phyloP scores from a whole-genome alignment of 768 basidiomycete species.

The Serendipita sp. region DNA sequence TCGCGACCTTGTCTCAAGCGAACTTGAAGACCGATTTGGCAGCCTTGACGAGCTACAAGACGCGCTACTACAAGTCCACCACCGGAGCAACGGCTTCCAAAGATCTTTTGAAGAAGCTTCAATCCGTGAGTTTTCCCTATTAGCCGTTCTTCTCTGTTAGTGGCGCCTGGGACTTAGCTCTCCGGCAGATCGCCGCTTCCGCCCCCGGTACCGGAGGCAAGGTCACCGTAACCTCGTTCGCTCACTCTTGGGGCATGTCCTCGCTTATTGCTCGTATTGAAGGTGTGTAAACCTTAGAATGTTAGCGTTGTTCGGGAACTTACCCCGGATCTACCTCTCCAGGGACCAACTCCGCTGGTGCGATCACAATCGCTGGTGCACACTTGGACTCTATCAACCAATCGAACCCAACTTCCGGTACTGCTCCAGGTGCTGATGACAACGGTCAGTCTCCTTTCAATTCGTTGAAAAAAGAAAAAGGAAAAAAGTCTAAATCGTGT shows the following conservation, averaged over 20 bases:
- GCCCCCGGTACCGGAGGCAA: not conserved
- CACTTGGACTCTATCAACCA: conserved; percentile 10
- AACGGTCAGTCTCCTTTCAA: not conserved
- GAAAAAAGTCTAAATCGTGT: too few relatives aligned
- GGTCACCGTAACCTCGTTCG: not conserved
- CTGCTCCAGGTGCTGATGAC: conserved; percentile 8
- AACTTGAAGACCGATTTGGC: not conserved
- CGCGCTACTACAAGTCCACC: not conserved
- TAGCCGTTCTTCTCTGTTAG: too few relatives aligned
- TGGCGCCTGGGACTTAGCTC: not conserved
- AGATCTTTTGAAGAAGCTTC: not conserved
- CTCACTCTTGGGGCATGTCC: not conserved
- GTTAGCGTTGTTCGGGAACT: too few relatives aligned
- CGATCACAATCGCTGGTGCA: conserved; percentile 7
- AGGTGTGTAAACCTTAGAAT: not conserved
- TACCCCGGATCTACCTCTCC: not conserved
- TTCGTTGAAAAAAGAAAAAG: too few relatives aligned
- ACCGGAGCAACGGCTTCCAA: not conserved
- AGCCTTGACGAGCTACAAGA: not conserved
- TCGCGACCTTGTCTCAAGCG: not conserved
- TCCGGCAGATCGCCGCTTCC: not conserved
- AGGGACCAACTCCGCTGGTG: not conserved
- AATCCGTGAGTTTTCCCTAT: not conserved
- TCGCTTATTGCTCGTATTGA: not conserved
- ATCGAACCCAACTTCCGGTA: conserved; percentile 5